Percentiles rank a stretch among this genome's conserved stretches.
Conservation (phyloP, 805 yeast genomes). For the Brettanomyces anomalus region DNA sequence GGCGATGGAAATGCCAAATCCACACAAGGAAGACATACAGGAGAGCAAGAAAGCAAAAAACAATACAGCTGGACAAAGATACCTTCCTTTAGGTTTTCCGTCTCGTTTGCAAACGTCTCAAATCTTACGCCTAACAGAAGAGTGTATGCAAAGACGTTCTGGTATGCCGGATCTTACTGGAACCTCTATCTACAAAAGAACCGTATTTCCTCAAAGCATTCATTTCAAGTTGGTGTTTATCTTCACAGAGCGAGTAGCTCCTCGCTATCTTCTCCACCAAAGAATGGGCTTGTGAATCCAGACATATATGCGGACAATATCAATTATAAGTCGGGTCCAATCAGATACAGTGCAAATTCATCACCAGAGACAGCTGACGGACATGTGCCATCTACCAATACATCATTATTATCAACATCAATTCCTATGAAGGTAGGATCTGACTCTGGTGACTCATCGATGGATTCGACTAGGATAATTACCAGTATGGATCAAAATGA, state of each 20-base stretch:
- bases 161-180: conserved; percentile 61
- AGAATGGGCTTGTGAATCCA: conserved; percentile 31
- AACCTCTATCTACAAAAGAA: conserved; percentile 44
- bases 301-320: conserved; percentile 25
- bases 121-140: conserved; percentile 36
- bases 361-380: not conserved
- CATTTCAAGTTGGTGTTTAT: conserved; percentile 47
- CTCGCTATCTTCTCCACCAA: conserved; percentile 13
- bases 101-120: conserved; percentile 41
- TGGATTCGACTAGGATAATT: not conserved
- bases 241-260: conserved; percentile 39
- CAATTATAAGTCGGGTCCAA: conserved; percentile 20
- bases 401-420: conserved; percentile 2
- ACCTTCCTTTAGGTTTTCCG: conserved; percentile 48
- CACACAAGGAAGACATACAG: conserved; percentile 14
- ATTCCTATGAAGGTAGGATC: not conserved
- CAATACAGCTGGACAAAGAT: conserved; percentile 30
- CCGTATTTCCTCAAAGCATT: conserved; percentile 28
- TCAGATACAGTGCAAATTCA: conserved; percentile 2
- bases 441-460: not conserved
- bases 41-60: conserved; percentile 8
- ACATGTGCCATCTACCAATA: not conserved
- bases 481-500: conserved; percentile 1
- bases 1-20: conserved; percentile 17
- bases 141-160: conserved; percentile 41